Conservation (phyloP, 306 rosid genomes). For the Glycyrrhiza uralensis region DNA sequence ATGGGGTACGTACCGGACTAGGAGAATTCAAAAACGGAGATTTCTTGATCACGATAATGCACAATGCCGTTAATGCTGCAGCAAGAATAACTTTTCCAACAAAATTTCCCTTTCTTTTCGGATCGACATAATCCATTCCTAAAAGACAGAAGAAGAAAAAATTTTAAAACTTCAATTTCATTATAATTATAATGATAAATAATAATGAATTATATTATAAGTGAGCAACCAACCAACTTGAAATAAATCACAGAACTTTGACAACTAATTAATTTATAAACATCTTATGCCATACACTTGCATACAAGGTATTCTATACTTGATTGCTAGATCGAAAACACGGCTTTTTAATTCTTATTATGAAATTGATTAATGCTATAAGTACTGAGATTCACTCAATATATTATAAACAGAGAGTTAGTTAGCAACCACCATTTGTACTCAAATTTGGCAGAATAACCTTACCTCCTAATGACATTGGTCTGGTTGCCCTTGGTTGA, state of each 20-base stretch:
- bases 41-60: slow-evolving; percentile 76
- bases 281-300: neutral
- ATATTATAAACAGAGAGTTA: neutral
- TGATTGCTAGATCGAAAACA: slow-evolving; percentile 6
- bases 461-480: slow-evolving; percentile 87
- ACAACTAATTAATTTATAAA: neutral
- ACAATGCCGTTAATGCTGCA: slow-evolving; percentile 69
- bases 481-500: slow-evolving; percentile 65
- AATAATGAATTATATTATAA: neutral
- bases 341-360: neutral
- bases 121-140: slow-evolving; percentile 89
- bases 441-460: neutral
- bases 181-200: neutral
- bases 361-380: neutral
- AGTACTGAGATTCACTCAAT: neutral
- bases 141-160: slow-evolving; percentile 19
- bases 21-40: slow-evolving; percentile 74
- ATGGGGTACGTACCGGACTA: slow-evolving; percentile 71
- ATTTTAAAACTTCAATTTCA: neutral
- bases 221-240: neutral
- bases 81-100: slow-evolving; percentile 75
- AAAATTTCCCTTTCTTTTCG: slow-evolving; percentile 67
- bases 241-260: neutral
- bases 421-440: neutral
- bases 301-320: slow-evolving; percentile 9